Conservation (phyloP, 495 filamentous ascomycete genomes). For the Annulohypoxylon stygium region DNA sequence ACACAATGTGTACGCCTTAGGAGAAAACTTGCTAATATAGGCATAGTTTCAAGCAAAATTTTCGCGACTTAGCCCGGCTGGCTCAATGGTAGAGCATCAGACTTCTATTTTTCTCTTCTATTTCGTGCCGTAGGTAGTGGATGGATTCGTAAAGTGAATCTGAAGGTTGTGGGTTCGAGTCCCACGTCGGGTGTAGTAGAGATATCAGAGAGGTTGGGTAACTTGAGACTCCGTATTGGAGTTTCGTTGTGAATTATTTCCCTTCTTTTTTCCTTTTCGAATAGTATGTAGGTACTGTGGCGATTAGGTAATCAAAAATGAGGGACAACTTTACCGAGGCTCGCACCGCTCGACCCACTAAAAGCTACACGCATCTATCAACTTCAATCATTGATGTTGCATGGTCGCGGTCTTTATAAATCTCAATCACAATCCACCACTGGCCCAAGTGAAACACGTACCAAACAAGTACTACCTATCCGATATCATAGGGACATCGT, state of each 20-base stretch:
- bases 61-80: background rate
- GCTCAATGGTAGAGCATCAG: slow-evolving; percentile 6
- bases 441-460: too few species aligned
- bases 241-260: background rate
- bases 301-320: too few species aligned
- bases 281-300: too few species aligned
- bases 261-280: background rate
- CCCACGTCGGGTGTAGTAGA: background rate
- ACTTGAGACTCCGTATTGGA: background rate
- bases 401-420: background rate
- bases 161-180: slow-evolving; percentile 6
- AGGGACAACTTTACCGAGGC: slow-evolving; percentile 7
- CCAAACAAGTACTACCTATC: too few species aligned
- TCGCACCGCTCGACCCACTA: slow-evolving; percentile 2
- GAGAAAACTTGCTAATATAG: background rate
- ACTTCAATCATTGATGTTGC: background rate
- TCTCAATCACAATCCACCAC: background rate
- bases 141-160: background rate
- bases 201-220: background rate
- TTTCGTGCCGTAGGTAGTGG: too few species aligned
- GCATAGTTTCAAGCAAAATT: background rate
- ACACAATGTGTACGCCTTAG: too few species aligned
- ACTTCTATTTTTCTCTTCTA: background rate
- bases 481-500: too few species aligned
- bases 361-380: background rate